Evolutionary conservation across 257 asterid genomes (phyloP), one percentile per base, ranked within the genome.

Genomic region (Hygrophila difformis): DNA sequence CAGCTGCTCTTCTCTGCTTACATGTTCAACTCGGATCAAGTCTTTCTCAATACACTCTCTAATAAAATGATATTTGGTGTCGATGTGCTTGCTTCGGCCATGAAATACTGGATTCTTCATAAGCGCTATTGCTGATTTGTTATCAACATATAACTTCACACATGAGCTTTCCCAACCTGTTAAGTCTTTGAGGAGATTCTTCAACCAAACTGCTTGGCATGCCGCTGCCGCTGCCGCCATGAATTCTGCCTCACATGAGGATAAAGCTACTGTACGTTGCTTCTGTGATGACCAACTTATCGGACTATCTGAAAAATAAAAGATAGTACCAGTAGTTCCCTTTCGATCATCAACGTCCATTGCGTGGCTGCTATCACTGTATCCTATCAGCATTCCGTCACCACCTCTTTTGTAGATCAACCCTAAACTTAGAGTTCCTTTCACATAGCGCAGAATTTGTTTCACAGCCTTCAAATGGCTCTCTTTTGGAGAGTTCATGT

Each of bases 241-340:
- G 18, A n/a, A 39, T n/a, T 39, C 44, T 39, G 44, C 44, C 44
- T 39, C 44, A 39, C 44, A 39, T 5, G 18, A n/a, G 44, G 44
- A 39, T 17, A n/a, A 18, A 39, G 44, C 17, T 17, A 39, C 44
- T 17, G 18, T 18, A 14, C 13, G 15, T 18, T 39, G 44, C 44
- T 39, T 39, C 44, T n/a, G 15, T 14, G 44, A 39, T 39, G 15
- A 18, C 44, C 44, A 39, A 17, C 9, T 39, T 13, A 39, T 39
- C 17, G 44, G 44, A 6, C 44, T 39, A 18, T 18, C 17, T 5
- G 18, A 4, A 17, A 39, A 18, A 17, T n/a, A 39, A 18, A 39
- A 39, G 18, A 39, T 39, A 9, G 18, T 18, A 18, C 17, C 44
- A 39, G 44, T 39, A 6, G 44, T 39, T 13, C 44, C 18, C 18